Percentiles rank a stretch among this genome's conserved stretches.
These are phyloP conservation scores for Dianthus caryophyllus DNA, from an alignment of 148 eudicot genomes.

Conservation along the genomic window DNA sequence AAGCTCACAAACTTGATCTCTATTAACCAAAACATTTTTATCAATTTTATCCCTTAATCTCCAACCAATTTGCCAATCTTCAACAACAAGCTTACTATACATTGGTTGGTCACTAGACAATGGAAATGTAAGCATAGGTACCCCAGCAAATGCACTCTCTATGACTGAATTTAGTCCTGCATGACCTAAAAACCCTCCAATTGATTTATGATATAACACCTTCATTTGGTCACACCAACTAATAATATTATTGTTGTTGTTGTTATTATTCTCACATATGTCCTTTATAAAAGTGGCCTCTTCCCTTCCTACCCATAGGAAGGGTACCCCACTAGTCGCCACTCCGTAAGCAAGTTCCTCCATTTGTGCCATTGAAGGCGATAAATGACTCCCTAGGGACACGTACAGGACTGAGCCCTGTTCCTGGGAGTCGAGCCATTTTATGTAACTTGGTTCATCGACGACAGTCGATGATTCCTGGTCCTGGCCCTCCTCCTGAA, in stretches of 20 bases:
- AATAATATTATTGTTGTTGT: constrained; percentile 2
- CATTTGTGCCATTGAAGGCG: constrained; percentile 28
- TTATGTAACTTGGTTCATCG: constrained; percentile 14
- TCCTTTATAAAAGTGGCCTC: constrained; percentile 9
- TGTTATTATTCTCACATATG: not conserved
- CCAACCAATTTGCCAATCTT: constrained; percentile 44
- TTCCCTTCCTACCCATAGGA: constrained; percentile 28
- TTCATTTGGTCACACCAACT: constrained; percentile 46
- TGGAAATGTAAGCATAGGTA: constrained; percentile 38
- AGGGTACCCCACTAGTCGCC: constrained; percentile 20
- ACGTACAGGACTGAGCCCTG: constrained; percentile 31
- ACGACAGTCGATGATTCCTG: too few relatives aligned
- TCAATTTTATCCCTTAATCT: constrained; percentile 20
- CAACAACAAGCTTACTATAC: constrained; percentile 31
- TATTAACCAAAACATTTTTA: constrained; percentile 18
- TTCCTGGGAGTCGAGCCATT: constrained; percentile 37
- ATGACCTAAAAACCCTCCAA: constrained; percentile 41
- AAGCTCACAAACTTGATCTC: constrained; percentile 22
- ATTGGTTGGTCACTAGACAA: constrained; percentile 26
- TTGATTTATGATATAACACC: constrained; percentile 31
- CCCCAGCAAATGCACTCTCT: constrained; percentile 28
- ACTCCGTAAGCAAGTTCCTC: constrained; percentile 34
- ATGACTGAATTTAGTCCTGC: constrained; percentile 40
- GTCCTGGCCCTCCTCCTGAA: too few relatives aligned
- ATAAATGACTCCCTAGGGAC: constrained; percentile 33